Evolutionary conservation across 1,284 basidiomycete species (phyloP), one percentile per base, ranked within the genome.

Genomic region (Anthracocystis walkeri): DNA sequence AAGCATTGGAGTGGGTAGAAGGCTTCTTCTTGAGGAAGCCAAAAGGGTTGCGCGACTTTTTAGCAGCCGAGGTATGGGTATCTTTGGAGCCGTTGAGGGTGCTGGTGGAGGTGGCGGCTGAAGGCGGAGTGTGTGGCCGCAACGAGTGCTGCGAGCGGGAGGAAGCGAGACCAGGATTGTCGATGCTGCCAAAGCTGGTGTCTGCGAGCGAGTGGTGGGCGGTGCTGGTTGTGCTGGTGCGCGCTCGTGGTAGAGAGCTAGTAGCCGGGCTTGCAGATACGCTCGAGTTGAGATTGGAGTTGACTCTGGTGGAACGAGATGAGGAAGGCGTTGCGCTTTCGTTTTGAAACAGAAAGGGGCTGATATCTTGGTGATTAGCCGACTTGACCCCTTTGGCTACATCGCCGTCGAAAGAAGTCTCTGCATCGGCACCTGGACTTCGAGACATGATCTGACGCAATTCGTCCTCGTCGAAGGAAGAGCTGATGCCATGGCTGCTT

Each of bases 21-120:
- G 65, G 40, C 65, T 81, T 81, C 70, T 81, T 81, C 27, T 77
- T 77, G 33, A 81, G 64, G 53, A 81, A 81, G 31, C 72, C 68
- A 33, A 81, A 78, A 1, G 79, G 79, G 31, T 81, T 81, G 63
- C 79, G 74, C 45, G 78, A 70, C 53, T 65, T 75, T 42, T 75
- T 77, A 25, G 52, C 57, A 27, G 60, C 53, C 16, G 44, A 46
- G 21, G 60, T 38, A 25, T 64, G 59, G 29, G 58, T 45, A 31
- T 71, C 57, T 38, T 63, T 65, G 55, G 61, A 60, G 56, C 65
- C 66, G 53, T 64, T 64, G 41, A 78, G 61, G 14, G 70, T 73
- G 62, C 56, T 76, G 35, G 64, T 56, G n/a, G 69, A 74, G 3
- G 68, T 72, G 53, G 52, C 58, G 29, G 74, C 69, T n/a, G 73